phyloP scores from a whole-genome alignment of 768 basidiomycete genomes.

The Hygrocybe punicea region DNA sequence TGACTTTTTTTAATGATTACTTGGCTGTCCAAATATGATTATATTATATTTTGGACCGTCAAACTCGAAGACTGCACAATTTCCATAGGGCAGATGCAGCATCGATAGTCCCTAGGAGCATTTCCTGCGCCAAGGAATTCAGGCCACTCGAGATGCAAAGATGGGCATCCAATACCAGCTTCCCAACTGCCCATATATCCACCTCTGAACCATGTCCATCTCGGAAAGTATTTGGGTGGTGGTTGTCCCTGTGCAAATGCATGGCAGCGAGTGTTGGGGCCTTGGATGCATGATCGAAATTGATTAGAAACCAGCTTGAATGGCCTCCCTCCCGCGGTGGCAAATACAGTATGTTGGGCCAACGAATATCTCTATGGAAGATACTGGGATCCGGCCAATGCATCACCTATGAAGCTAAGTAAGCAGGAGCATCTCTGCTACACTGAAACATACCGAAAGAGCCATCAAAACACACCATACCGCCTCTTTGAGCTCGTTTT shows the following conservation, averaged over 20 bases:
- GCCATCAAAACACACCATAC: background rate
- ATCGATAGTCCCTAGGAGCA: too few relatives aligned
- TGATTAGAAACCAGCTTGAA: background rate
- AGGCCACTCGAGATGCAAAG: too few relatives aligned
- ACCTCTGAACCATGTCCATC: too few relatives aligned
- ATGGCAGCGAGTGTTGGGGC: constrained; percentile 15
- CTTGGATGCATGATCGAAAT: constrained; percentile 21
- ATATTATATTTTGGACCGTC: too few relatives aligned
- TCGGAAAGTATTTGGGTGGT: too few relatives aligned
- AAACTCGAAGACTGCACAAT: too few relatives aligned
- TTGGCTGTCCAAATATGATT: too few relatives aligned
- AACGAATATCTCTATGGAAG: too few relatives aligned
- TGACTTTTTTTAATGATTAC: too few relatives aligned
- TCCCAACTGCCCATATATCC: constrained; percentile 32
- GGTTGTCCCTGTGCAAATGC: constrained; percentile 7
- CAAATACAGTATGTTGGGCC: background rate
- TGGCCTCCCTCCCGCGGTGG: background rate
- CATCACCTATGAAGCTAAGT: background rate
- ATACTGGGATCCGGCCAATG: background rate
- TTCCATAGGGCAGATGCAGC: too few relatives aligned
- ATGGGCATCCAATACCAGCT: constrained; percentile 12
- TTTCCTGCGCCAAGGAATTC: too few relatives aligned
- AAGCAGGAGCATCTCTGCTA: background rate
- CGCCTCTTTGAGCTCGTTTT: background rate
- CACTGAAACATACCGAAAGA: background rate